Percentiles rank a stretch among this genome's conserved stretches.
Conservation (phyloP, 1,284 basidiomycete genomes). For the Ustilago tritici region DNA sequence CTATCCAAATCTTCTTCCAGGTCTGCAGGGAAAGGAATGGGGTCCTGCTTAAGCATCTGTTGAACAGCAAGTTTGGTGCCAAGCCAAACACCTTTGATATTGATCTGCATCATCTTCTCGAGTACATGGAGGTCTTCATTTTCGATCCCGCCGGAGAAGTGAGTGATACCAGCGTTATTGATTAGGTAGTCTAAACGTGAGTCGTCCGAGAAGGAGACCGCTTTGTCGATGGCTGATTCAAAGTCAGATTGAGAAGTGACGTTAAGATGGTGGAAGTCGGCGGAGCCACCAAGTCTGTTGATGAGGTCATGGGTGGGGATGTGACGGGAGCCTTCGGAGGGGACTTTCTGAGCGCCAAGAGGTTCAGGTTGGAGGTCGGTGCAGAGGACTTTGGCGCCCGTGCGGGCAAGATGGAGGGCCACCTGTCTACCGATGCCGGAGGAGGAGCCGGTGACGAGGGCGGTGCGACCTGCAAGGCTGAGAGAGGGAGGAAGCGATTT, state of each 20-base stretch:
- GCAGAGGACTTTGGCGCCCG: conserved; percentile 44
- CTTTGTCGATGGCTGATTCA: conserved; percentile 31
- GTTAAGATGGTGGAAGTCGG: conserved; percentile 48
- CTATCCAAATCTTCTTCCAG: conserved; percentile 47
- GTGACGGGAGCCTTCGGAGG: conserved; percentile 21
- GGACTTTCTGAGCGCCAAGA: conserved; percentile 18
- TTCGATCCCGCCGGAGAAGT: conserved; percentile 41
- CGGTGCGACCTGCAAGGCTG: conserved; percentile 43
- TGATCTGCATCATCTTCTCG: conserved; percentile 49
- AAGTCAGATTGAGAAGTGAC: conserved; percentile 49
- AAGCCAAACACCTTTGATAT: conserved; percentile 48
- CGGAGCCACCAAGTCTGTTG: conserved; percentile 36
- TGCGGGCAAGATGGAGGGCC: conserved; percentile 27
- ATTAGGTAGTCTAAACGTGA: conserved; percentile 42
- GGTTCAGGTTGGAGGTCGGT: conserved; percentile 46
- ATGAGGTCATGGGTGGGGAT: conserved; percentile 48
- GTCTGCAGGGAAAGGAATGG: conserved; percentile 39
- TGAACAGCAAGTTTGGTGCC: conserved; percentile 45
- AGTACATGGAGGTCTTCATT: conserved; percentile 39
- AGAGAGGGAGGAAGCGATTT: conserved; percentile 50
- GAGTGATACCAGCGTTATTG: conserved; percentile 43
- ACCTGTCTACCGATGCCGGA: conserved; percentile 46
- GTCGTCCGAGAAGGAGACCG: conserved; percentile 24
- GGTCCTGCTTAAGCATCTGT: conserved; percentile 51
- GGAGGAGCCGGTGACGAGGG: conserved; percentile 46